Conservation (phyloP, 768 basidiomycete species). For the Mycena kentingensis region DNA sequence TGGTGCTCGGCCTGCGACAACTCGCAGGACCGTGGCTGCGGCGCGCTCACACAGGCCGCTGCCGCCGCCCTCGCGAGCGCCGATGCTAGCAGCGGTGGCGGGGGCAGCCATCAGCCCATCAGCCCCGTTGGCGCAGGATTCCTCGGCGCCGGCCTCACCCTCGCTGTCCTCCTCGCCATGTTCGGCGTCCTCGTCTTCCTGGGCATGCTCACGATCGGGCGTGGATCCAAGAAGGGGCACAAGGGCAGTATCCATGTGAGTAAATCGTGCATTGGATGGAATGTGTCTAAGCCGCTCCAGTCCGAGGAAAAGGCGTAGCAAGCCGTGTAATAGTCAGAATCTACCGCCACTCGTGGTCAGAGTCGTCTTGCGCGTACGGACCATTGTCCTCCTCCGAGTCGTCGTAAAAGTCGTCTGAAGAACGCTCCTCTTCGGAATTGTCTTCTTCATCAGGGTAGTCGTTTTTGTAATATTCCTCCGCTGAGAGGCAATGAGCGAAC, state of each 20-base stretch:
- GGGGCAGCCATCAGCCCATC: constrained; percentile 37
- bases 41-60: constrained; percentile 37
- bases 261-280: neutral
- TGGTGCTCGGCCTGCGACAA: constrained; percentile 68
- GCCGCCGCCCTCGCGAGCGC: constrained; percentile 31
- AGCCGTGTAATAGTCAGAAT: too few species aligned
- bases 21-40: constrained; percentile 58
- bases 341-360: constrained; percentile 23
- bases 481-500: constrained; percentile 35
- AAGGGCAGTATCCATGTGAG: too few species aligned
- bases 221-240: constrained; percentile 9
- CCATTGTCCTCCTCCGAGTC: constrained; percentile 14
- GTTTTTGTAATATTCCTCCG: constrained; percentile 83
- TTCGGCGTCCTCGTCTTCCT: constrained; percentile 42
- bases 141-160: constrained; percentile 60
- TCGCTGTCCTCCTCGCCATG: constrained; percentile 43
- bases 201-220: constrained; percentile 39
- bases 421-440: constrained; percentile 38
- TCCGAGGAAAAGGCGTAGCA: constrained; percentile 2
- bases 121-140: constrained; percentile 66
- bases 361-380: constrained; percentile 15
- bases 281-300: neutral
- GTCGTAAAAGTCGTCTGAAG: constrained; percentile 37
- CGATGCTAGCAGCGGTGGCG: constrained; percentile 25
- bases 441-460: constrained; percentile 80